Percentiles rank a stretch among this genome's conserved stretches.
phyloP scores from a whole-genome alignment of 495 filamentous ascomycete genomes.

The Neurospora sublineolata region DNA sequence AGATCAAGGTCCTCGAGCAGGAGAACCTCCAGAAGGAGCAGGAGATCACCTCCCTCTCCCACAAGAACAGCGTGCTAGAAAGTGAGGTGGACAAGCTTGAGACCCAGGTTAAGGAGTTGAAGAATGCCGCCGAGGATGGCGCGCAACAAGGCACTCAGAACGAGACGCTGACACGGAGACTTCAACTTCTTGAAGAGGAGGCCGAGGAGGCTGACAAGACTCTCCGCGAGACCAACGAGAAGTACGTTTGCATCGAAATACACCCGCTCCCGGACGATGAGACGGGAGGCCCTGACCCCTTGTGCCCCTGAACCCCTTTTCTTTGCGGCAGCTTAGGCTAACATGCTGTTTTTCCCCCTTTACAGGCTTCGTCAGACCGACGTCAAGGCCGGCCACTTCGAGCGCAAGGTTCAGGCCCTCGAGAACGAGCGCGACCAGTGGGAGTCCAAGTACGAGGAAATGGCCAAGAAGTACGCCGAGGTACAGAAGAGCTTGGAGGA shows the following conservation, averaged over 20 bases:
- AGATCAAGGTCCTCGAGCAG: slow-evolving; percentile 83
- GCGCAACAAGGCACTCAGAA: slow-evolving; percentile 68
- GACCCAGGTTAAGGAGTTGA: slow-evolving; percentile 59
- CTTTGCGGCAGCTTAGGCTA: slow-evolving; percentile 6
- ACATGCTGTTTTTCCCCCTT: background rate
- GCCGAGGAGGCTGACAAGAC: slow-evolving; percentile 90
- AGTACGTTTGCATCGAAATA: slow-evolving; percentile 48
- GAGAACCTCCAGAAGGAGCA: slow-evolving; percentile 95
- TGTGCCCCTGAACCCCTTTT: background rate
- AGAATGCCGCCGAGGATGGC: slow-evolving; percentile 63
- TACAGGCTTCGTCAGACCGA: slow-evolving; percentile 91
- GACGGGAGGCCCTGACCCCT: background rate
- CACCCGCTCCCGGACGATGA: background rate
- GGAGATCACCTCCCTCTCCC: slow-evolving; percentile 86
- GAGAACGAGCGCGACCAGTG: slow-evolving; percentile 79
- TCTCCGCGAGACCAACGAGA: slow-evolving; percentile 92
- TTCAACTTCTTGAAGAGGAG: slow-evolving; percentile 95
- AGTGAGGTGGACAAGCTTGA: slow-evolving; percentile 84
- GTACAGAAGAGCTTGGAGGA: slow-evolving; percentile 87
- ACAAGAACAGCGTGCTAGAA: slow-evolving; percentile 87
- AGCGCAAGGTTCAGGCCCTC: slow-evolving; percentile 96
- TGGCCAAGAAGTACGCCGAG: slow-evolving; percentile 72
- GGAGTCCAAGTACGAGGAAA: slow-evolving; percentile 96
- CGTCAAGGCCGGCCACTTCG: slow-evolving; percentile 97
- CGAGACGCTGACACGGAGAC: slow-evolving; percentile 77